Base-by-base conservation (phyloP, 2,329 filamentous ascomycete genomes). In the Pseudovirgaria hyperparasitica region DNA sequence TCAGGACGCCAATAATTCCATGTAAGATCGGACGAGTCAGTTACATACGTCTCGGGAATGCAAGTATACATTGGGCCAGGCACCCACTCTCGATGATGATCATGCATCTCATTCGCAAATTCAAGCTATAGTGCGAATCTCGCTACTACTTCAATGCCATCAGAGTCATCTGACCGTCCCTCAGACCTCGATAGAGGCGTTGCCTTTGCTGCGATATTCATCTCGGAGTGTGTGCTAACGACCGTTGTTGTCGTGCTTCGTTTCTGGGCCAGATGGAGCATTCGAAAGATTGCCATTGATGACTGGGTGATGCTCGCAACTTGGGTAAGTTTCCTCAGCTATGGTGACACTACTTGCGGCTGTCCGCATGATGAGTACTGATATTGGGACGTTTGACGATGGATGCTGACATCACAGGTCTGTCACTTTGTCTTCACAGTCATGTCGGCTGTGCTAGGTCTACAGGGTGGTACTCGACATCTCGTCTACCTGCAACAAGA, bases 221-320 rank as follows among this genome's bases (percentile, higher is more conserved):
- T 41, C 16, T 32, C 31, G 13, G 40, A 36, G 32, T 40, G 35
- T 23, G 30, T 22, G 1, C 12, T 42, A 7, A 27, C 34, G 8
- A 32, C 37, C 15, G 22, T 42, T 13, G 36, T 42, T 16, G 38
- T 42, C 4, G 35, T 24, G 19, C 33, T 33, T 31, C 19, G 40
- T 18, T 23, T 42, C 13, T 38, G 26, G 13, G 36, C 40, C n/a
- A 24, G 40, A 5, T 38, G 32, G 25, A 38, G 33, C 19, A 39
- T 42, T 22, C 33, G 35, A 3, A 33, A 33, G 26, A 35, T 42
- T 9, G 37, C 36, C 11, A 33, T 39, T 17, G 40, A 42, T 25
- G 40, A 42, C 22, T 41, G 37, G 36, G 29, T 22, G 23, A 42
- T 42, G 40, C 22, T 41, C 15, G 15, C 33, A 19, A 38, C 38